Conservation (phyloP, 164 flowering plant genomes). For the Stephania cephalantha region DNA sequence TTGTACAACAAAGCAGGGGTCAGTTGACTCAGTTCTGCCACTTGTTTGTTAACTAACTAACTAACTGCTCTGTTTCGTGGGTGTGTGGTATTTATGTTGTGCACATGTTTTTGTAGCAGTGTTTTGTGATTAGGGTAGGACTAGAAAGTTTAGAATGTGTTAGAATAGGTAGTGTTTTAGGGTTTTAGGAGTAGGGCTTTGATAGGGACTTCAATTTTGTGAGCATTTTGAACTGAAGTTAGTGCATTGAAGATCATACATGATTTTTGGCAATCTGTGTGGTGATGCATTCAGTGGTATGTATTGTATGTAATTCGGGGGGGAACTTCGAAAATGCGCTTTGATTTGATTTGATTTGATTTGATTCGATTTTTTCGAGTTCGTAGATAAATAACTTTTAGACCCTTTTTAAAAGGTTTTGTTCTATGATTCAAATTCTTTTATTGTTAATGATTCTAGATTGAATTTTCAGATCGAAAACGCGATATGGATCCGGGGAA, state of each 20-base stretch:
- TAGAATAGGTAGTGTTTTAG: neutral
- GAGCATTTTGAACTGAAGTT: neutral
- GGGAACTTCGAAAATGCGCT: no score
- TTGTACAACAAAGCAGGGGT: neutral
- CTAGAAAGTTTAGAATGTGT: neutral
- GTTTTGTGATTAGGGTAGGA: neutral
- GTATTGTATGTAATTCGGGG: no score
- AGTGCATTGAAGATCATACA: no score
- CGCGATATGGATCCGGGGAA: conserved; percentile 39
- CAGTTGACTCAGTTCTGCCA: neutral
- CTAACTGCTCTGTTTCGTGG: neutral
- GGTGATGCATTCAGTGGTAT: no score
- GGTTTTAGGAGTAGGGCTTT: no score
- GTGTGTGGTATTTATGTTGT: neutral
- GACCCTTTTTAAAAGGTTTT: neutral
- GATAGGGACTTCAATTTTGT: no score
- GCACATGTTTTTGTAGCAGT: neutral
- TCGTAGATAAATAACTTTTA: no score
- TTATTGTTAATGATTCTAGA: neutral
- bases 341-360: no score
- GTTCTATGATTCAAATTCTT: neutral
- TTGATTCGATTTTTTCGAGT: no score
- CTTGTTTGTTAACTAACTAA: neutral
- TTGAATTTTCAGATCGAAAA: neutral
- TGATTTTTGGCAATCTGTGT: no score